Evolutionary conservation across 371 early-diverging fungal genomes (phyloP).

Genomic region (Mucor irregularis): DNA sequence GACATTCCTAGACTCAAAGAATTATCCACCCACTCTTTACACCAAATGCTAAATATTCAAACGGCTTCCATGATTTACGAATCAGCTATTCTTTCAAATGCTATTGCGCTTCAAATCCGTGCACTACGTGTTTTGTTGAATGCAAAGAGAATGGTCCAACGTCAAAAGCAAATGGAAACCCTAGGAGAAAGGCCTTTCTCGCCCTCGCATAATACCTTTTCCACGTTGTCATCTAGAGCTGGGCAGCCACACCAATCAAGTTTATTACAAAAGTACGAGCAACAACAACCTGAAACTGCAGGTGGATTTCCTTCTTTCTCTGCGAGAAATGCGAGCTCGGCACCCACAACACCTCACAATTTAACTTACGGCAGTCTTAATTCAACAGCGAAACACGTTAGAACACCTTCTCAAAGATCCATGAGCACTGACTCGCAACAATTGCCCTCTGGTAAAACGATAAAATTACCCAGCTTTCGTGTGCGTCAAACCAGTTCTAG

Average conservation of each 20-base stretch:
- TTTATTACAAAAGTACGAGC: constrained; percentile 16
- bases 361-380: too few species aligned
- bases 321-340: too few species aligned
- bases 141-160: constrained; percentile 45
- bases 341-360: background rate
- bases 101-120: constrained; percentile 53
- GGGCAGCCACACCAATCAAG: constrained; percentile 4
- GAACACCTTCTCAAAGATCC: constrained; percentile 14
- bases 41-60: constrained; percentile 57
- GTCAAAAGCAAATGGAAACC: constrained; percentile 20
- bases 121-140: constrained; percentile 50
- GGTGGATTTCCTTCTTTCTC: background rate
- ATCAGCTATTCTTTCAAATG: constrained; percentile 50
- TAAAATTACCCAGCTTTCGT: constrained; percentile 16
- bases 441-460: background rate
- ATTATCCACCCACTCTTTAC: constrained; percentile 51
- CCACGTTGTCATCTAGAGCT: background rate
- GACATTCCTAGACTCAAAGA: constrained; percentile 55
- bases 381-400: background rate
- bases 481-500: constrained; percentile 9
- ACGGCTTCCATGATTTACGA: constrained; percentile 65
- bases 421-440: constrained; percentile 4
- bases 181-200: constrained; percentile 7
- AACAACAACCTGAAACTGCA: background rate
- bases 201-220: constrained; percentile 1